Evolutionary conservation across 768 basidiomycete genomes (phyloP).

Genomic region (Leccinum aurantiacum): DNA sequence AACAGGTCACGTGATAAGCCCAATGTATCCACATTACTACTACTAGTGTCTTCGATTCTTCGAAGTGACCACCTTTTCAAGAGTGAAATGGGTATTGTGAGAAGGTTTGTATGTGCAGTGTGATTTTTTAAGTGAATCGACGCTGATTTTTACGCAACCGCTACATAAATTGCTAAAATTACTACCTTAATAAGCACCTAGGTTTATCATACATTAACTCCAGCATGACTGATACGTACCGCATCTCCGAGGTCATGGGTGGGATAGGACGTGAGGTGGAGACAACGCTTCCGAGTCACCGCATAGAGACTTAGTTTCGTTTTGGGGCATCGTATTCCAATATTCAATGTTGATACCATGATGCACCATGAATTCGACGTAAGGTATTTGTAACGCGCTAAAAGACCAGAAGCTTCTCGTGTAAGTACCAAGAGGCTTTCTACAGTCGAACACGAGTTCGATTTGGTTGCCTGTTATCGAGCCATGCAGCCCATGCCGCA

Average conservation of each 20-base stretch:
- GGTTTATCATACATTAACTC: neutral
- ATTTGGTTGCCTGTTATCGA: neutral
- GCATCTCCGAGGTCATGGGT: neutral
- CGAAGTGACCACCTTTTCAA: too few species aligned
- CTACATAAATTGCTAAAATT: neutral
- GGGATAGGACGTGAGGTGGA: neutral
- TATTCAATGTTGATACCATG: neutral
- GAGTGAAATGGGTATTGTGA: too few species aligned
- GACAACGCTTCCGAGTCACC: neutral
- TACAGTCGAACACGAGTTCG: neutral
- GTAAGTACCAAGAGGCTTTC: neutral
- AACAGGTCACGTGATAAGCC: neutral
- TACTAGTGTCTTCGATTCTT: too few species aligned
- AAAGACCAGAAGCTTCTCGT: neutral
- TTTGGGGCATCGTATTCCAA: neutral
- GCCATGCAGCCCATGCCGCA: constrained; percentile 3
- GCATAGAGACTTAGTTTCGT: neutral
- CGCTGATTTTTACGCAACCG: neutral
- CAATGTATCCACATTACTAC: too few species aligned
- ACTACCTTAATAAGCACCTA: neutral
- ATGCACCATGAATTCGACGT: constrained; percentile 7
- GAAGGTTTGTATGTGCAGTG: neutral
- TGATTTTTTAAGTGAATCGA: neutral
- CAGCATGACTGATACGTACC: neutral
- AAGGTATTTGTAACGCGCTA: neutral